Conservation (phyloP, 2,329 filamentous ascomycete genomes). For the Onygenales sp. region DNA sequence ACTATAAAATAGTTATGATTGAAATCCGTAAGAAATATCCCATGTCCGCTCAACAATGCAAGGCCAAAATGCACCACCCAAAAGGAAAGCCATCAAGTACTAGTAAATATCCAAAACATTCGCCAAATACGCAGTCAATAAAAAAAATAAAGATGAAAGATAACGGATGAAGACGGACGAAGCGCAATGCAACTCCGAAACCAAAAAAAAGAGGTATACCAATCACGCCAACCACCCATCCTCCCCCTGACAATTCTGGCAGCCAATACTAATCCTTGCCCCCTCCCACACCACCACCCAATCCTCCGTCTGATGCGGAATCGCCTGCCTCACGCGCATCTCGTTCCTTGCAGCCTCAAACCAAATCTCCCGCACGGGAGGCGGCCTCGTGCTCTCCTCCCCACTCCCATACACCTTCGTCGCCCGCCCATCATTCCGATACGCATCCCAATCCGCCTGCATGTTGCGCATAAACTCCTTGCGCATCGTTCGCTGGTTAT, state of each 20-base stretch:
- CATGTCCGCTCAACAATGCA: too few species aligned
- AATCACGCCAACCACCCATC: conserved; percentile 9
- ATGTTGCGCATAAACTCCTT: conserved; percentile 37
- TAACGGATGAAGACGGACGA: neutral
- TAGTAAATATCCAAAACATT: too few species aligned
- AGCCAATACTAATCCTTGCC: conserved; percentile 27
- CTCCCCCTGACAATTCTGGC: conserved; percentile 20
- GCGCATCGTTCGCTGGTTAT: conserved; percentile 29
- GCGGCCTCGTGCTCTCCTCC: conserved; percentile 19
- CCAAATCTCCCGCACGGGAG: conserved; percentile 28
- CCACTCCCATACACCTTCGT: conserved; percentile 26
- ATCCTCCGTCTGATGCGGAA: conserved; percentile 25
- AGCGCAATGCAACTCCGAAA: neutral
- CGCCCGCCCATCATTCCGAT: conserved; percentile 30
- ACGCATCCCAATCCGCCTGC: conserved; percentile 26
- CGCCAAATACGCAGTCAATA: too few species aligned
- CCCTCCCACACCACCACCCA: conserved; percentile 24
- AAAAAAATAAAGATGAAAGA: neutral
- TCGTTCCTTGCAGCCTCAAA: conserved; percentile 27
- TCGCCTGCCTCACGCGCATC: conserved; percentile 18
- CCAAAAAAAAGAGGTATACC: neutral
- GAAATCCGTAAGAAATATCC: too few species aligned
- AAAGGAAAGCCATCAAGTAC: too few species aligned
- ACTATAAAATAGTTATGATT: too few species aligned
- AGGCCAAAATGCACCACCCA: too few species aligned